These are phyloP conservation scores for Xylariaceae sp. DNA, from an alignment of 2,329 filamentous ascomycete genomes.

Conservation along the genomic window DNA sequence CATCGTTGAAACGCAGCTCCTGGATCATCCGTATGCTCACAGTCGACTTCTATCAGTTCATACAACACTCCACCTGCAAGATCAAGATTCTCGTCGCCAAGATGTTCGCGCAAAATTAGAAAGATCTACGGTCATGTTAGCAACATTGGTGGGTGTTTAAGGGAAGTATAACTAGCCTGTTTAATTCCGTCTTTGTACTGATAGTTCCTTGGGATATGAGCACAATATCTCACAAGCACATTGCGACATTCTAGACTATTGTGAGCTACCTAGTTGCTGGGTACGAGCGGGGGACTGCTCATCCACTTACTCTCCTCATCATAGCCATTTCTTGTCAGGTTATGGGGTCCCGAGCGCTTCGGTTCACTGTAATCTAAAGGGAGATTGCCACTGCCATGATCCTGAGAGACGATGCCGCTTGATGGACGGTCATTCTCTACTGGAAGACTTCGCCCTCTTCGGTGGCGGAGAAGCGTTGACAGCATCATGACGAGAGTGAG, in stretches of 20 bases:
- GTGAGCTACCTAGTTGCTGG: background rate
- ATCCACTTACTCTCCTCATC: conserved; percentile 33
- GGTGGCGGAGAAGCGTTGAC: background rate
- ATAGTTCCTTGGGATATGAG: conserved; percentile 49
- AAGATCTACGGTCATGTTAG: conserved; percentile 40
- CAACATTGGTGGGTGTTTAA: background rate
- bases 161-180: conserved; percentile 36
- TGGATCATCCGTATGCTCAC: conserved; percentile 47
- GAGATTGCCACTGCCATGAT: background rate
- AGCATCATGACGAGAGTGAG: conserved; percentile 14
- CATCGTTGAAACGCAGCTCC: conserved; percentile 51
- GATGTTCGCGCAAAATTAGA: conserved; percentile 45
- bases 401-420: background rate
- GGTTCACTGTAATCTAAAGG: conserved; percentile 5
- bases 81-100: conserved; percentile 49
- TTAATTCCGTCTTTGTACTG: conserved; percentile 50
- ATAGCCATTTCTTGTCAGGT: conserved; percentile 30
- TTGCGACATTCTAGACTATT: conserved; percentile 45
- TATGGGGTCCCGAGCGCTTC: conserved; percentile 30
- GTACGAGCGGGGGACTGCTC: background rate
- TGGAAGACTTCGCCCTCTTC: background rate
- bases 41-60: conserved; percentile 51
- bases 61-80: conserved; percentile 49
- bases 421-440: background rate
- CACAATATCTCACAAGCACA: conserved; percentile 48